Evolutionary conservation across 2,329 filamentous ascomycete species (phyloP), one percentile per base, ranked within the genome.

Genomic region (Pezicula neosporulosa): DNA sequence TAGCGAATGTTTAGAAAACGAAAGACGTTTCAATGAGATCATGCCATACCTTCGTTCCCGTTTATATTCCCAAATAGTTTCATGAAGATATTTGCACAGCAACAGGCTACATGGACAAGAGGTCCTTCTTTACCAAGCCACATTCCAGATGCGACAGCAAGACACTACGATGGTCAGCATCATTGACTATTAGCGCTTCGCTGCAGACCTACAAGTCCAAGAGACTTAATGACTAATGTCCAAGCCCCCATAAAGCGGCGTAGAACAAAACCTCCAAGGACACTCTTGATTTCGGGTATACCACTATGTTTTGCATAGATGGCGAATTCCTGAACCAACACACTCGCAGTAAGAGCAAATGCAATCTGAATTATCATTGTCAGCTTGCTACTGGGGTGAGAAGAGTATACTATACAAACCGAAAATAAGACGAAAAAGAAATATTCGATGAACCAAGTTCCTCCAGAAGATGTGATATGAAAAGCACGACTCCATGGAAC

Each of bases 71-170:
- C 77, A 60, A 96, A 97, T 9, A 93, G 74, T 67, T 95, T 96
- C 81, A 94, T 95, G 64, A 97, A 91, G 9, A 97, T 72, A 66
- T 95, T 96, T 44, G 93, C 91, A 66, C 92, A 97, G 69, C 94
- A 97, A 72, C 94, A 97, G 53, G 93, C 93, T 19, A 97, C 92
- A 69, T 99, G 93, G 6, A 99, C 93, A 36, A 97, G 73, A 1
- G 93, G 93, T 1, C 93, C 93, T 75, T 99, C 93, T 69, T 97
- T 97, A 30, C 93, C 93, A 13, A 97, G 76, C 93, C 94, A 97
- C 77, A 99, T 86, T 47, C 93, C 93, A 6, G 92, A 97, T 58
- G 90, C 89, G 42, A 97, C 93, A 41, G 93, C 88, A 35, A 97
- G 81, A 67, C 91, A 92, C 83, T 95, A 54, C 12, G 3, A 61